These are phyloP conservation scores for Erodium moschatum DNA, from an alignment of 441 rosid genomes.

Conservation along the genomic window DNA sequence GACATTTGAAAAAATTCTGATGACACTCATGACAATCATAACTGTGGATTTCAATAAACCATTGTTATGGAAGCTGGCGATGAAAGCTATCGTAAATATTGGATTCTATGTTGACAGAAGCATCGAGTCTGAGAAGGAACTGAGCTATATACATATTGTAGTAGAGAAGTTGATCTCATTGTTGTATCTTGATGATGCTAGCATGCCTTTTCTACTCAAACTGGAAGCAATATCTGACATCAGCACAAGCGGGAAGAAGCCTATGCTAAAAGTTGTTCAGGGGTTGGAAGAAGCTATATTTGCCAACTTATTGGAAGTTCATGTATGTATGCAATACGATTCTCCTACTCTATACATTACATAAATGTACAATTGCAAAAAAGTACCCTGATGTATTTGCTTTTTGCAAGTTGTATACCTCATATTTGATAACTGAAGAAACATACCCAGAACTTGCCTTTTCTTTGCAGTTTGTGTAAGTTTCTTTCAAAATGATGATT, in stretches of 20 bases:
- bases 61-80: slow-evolving; percentile 51
- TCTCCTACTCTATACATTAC: slow-evolving; percentile 5
- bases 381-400: no score
- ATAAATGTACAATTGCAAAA: not conserved
- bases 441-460: no score
- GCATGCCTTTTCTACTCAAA: slow-evolving; percentile 44
- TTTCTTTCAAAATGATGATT: no score
- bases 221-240: slow-evolving; percentile 57
- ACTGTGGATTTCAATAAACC: slow-evolving; percentile 35
- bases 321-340: slow-evolving; percentile 38
- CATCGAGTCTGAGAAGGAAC: slow-evolving; percentile 46
- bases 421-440: no score
- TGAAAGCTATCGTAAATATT: slow-evolving; percentile 61
- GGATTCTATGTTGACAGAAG: slow-evolving; percentile 50
- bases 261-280: slow-evolving; percentile 52
- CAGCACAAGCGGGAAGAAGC: slow-evolving; percentile 43
- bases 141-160: slow-evolving; percentile 49
- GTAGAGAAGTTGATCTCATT: slow-evolving; percentile 45
- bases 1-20: slow-evolving; percentile 56
- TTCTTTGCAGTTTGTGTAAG: no score
- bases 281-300: slow-evolving; percentile 51
- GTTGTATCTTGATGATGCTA: slow-evolving; percentile 34
- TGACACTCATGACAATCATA: slow-evolving; percentile 44
- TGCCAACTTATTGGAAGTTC: slow-evolving; percentile 47
- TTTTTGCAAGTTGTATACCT: no score